Evolutionary conservation across 2,329 filamentous ascomycete species (phyloP).

Genomic region (Drechslerella coelobrocha): DNA sequence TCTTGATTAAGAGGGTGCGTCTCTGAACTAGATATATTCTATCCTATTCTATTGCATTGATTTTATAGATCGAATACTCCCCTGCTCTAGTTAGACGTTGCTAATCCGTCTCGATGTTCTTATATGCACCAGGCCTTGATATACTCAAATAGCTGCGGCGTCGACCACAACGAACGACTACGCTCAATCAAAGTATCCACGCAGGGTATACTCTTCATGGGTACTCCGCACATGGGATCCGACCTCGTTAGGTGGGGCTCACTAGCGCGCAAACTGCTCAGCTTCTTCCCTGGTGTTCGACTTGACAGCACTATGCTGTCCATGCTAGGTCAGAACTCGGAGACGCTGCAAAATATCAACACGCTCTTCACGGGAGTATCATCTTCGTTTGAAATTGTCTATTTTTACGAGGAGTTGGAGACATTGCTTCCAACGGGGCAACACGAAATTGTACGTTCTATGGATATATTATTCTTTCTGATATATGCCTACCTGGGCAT

Average conservation of each 20-base stretch:
- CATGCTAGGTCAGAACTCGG: conserved; percentile 75
- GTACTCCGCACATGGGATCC: conserved; percentile 76
- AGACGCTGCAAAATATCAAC: conserved; percentile 77
- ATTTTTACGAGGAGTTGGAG: conserved; percentile 78
- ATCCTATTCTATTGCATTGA: too few relatives aligned
- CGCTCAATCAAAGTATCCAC: conserved; percentile 60
- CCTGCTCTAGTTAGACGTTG: too few relatives aligned
- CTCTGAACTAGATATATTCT: background rate
- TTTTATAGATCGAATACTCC: too few relatives aligned
- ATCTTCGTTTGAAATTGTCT: conserved; percentile 70
- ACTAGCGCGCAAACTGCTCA: conserved; percentile 72
- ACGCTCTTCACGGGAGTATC: conserved; percentile 75
- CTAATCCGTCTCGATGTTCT: conserved; percentile 4
- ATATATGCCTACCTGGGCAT: background rate
- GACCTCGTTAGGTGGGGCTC: conserved; percentile 72
- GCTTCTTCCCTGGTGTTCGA: conserved; percentile 71
- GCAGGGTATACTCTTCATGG: conserved; percentile 77
- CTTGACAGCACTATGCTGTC: conserved; percentile 72
- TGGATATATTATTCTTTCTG: background rate
- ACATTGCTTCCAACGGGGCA: conserved; percentile 63
- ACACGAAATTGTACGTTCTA: conserved; percentile 50
- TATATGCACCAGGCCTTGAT: conserved; percentile 50
- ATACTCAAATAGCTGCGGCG: conserved; percentile 53
- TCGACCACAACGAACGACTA: conserved; percentile 54
- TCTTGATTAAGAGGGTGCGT: conserved; percentile 53